These are phyloP conservation scores for Penicillium sp. DNA, from an alignment of 2,329 filamentous ascomycete species.

Conservation along the genomic window DNA sequence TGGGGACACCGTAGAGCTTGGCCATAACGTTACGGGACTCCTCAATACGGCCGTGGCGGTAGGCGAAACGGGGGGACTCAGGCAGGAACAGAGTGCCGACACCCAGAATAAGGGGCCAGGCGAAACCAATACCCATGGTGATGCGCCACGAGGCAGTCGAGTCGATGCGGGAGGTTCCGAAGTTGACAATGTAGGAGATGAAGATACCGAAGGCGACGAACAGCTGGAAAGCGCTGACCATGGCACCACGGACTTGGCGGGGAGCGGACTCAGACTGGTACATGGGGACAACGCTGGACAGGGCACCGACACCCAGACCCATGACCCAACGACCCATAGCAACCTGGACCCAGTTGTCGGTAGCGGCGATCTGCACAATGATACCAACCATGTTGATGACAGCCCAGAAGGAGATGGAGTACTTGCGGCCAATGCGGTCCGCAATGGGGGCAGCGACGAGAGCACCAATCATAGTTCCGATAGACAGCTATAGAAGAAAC, in stretches of 20 bases:
- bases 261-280: constrained; percentile 51
- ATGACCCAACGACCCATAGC: constrained; percentile 49
- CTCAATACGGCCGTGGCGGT: constrained; percentile 54
- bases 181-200: constrained; percentile 51
- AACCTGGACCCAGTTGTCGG: constrained; percentile 44
- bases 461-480: constrained; percentile 46
- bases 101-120: constrained; percentile 57
- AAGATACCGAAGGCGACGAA: constrained; percentile 54
- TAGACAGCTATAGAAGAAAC: constrained; percentile 35
- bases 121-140: constrained; percentile 59
- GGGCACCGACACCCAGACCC: constrained; percentile 49
- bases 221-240: constrained; percentile 51
- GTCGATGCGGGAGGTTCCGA: constrained; percentile 39
- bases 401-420: constrained; percentile 47
- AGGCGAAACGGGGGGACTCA: constrained; percentile 61
- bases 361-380: constrained; percentile 47
- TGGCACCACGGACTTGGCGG: constrained; percentile 48
- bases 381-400: constrained; percentile 47
- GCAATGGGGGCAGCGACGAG: constrained; percentile 46
- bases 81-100: constrained; percentile 57
- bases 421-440: constrained; percentile 46
- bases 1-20: constrained; percentile 55
- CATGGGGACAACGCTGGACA: constrained; percentile 49
- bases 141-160: constrained; percentile 51
- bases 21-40: constrained; percentile 54